Percentiles rank a stretch among this genome's conserved stretches.
These are phyloP conservation scores for Flaveria robusta DNA, from an alignment of 129 eudicot genomes.

Conservation along the genomic window DNA sequence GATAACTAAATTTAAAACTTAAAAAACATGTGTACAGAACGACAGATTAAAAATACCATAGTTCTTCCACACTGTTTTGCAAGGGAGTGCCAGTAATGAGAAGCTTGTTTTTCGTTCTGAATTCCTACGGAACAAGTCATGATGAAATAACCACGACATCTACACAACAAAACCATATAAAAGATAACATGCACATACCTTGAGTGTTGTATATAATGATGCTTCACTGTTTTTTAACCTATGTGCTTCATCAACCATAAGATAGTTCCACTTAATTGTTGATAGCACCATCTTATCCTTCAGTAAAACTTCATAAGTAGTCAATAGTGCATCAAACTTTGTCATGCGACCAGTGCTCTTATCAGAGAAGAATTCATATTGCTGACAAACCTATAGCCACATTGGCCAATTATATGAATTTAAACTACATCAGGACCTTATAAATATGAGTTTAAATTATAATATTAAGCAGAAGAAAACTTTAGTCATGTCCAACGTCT, in stretches of 20 bases:
- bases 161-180: slow-evolving; percentile 8
- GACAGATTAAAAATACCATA: slow-evolving; percentile 59
- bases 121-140: slow-evolving; percentile 57
- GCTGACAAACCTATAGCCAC: slow-evolving; percentile 86
- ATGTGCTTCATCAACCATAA: slow-evolving; percentile 99
- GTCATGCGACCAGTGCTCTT: slow-evolving; percentile 56
- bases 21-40: slow-evolving; percentile 5
- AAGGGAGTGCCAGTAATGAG: slow-evolving; percentile 97
- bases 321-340: slow-evolving; percentile 85
- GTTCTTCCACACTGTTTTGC: slow-evolving; percentile 98
- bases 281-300: slow-evolving; percentile 93
- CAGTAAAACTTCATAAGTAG: slow-evolving; percentile 92
- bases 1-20: not conserved
- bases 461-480: not conserved
- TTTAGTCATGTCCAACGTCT: not conserved
- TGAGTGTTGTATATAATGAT: slow-evolving; percentile 77
- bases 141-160: not conserved
- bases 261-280: slow-evolving; percentile 95
- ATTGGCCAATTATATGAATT: not conserved
- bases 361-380: slow-evolving; percentile 88
- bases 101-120: slow-evolving; percentile 98
- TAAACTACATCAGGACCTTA: slow-evolving; percentile 4
- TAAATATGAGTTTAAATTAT: not conserved
- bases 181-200: slow-evolving; percentile 43
- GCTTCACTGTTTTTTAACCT: slow-evolving; percentile 98